Percentiles rank a stretch among this genome's conserved stretches.
phyloP scores from a whole-genome alignment of 2,329 filamentous ascomycete species.

The Catunica adiposa region DNA sequence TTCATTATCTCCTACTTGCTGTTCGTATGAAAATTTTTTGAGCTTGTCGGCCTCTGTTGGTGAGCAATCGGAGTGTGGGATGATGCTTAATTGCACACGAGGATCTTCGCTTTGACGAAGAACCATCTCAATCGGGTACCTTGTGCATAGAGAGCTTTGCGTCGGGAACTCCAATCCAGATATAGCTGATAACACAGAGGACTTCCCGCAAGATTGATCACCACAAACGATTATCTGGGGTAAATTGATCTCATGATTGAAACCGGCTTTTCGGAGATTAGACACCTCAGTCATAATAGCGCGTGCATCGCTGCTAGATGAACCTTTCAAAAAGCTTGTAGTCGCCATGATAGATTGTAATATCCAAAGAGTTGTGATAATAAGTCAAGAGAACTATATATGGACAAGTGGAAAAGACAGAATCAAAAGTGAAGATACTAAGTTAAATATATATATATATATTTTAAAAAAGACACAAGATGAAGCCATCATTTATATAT shows the following conservation, averaged over 20 bases:
- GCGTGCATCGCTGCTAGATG: background rate
- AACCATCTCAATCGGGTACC: constrained; percentile 17
- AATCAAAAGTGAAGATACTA: no score
- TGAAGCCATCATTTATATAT: no score
- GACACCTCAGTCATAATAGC: constrained; percentile 13
- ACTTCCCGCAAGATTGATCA: constrained; percentile 18
- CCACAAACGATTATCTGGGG: constrained; percentile 17
- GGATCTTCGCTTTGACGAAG: constrained; percentile 11
- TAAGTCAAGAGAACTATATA: no score
- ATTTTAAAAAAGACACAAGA: no score
- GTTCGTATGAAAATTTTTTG: background rate
- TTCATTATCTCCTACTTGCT: background rate
- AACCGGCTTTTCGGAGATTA: constrained; percentile 14
- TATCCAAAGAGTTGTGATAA: background rate
- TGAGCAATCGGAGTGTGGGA: background rate
- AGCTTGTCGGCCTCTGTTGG: background rate
- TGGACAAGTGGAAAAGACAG: no score
- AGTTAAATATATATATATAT: no score
- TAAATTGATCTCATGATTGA: constrained; percentile 14
- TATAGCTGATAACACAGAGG: constrained; percentile 17
- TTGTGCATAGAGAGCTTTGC: constrained; percentile 16
- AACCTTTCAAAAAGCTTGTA: background rate
- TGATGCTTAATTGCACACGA: background rate
- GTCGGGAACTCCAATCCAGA: constrained; percentile 17
- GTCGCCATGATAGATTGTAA: background rate